Percentiles rank a stretch among this genome's conserved stretches.
These are phyloP conservation scores for Taxillus chinensis DNA, from an alignment of 164 flowering plant species.

Conservation along the genomic window DNA sequence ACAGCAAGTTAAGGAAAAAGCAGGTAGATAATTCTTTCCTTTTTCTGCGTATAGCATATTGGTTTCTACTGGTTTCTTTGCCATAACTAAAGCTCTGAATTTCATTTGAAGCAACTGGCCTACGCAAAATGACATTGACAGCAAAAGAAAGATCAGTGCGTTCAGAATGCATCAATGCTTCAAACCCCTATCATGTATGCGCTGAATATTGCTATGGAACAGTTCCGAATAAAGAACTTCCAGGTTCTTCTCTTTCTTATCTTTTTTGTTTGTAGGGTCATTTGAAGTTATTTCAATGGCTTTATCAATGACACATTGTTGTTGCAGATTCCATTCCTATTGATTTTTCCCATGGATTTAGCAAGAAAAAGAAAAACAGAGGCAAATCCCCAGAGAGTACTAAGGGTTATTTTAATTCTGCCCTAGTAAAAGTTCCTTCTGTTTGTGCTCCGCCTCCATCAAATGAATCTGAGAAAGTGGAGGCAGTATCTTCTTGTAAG, in stretches of 20 bases:
- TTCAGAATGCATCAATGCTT: background rate
- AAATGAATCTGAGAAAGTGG: background rate
- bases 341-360: background rate
- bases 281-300: background rate
- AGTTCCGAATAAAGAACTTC: background rate
- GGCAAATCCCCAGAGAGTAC: background rate
- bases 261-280: background rate
- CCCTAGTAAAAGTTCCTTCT: background rate
- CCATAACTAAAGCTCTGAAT: background rate
- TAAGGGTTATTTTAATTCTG: background rate
- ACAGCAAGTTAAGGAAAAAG: no score
- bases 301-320: background rate
- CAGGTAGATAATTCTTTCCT: no score
- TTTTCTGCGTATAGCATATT: no score
- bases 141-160: background rate
- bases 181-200: constrained; percentile 1
- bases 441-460: background rate
- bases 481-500: background rate
- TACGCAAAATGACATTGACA: background rate
- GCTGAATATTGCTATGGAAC: background rate
- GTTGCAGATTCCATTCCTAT: background rate
- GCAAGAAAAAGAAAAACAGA: background rate
- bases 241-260: background rate
- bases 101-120: background rate
- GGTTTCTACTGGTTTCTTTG: no score